These are phyloP conservation scores for Rhododendron mucronatum DNA, from an alignment of 148 eudicot species.

Conservation along the genomic window DNA sequence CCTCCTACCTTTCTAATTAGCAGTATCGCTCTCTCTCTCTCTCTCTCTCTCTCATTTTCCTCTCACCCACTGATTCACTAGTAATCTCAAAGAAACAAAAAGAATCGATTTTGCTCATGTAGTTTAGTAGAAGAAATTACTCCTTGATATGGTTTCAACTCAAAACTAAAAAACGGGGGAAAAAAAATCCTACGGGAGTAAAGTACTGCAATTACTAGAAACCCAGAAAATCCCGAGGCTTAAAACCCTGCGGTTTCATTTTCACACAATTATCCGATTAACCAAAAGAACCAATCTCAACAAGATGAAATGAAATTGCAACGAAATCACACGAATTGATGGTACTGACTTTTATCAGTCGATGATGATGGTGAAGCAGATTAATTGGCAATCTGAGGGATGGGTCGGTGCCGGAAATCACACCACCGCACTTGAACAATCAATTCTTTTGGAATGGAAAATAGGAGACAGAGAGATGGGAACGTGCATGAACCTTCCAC, in stretches of 20 bases:
- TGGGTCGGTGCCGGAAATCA: background rate
- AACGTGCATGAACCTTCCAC: constrained; percentile 23
- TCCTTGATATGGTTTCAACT: too few relatives aligned
- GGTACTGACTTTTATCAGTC: background rate
- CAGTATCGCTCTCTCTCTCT: too few relatives aligned
- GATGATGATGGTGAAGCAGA: background rate
- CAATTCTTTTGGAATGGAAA: background rate
- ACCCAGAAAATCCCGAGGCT: background rate
- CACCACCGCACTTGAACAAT: background rate
- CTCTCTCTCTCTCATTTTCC: too few relatives aligned
- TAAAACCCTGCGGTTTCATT: background rate
- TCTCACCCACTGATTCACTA: too few relatives aligned
- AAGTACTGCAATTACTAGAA: background rate
- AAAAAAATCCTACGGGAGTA: background rate
- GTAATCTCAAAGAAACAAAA: too few relatives aligned
- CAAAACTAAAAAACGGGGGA: too few relatives aligned
- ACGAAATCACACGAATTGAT: background rate
- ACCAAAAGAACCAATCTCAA: background rate
- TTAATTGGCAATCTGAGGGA: background rate
- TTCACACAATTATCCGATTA: background rate
- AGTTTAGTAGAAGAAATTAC: too few relatives aligned
- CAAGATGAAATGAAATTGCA: background rate
- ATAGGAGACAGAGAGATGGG: background rate
- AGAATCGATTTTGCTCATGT: too few relatives aligned
- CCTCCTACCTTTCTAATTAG: too few relatives aligned